phyloP scores from a whole-genome alignment of 2,329 filamentous ascomycete genomes.

The Ophiostoma sp. region DNA sequence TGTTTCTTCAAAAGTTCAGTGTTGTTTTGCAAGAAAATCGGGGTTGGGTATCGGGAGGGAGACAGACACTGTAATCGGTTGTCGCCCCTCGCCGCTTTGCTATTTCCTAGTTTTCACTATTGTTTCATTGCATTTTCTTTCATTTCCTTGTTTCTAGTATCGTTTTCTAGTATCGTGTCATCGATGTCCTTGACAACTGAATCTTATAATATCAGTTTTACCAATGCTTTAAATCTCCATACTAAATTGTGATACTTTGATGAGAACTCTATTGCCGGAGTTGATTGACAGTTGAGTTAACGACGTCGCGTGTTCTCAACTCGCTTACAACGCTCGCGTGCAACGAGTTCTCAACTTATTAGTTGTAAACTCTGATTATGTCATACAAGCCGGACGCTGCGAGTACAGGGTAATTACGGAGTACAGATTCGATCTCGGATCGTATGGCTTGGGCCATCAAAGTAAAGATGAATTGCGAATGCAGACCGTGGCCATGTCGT shows the following conservation, averaged over 20 bases:
- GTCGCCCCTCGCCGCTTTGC: conserved; percentile 12
- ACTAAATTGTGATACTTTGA: no score
- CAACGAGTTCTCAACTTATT: not conserved
- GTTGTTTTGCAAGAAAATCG: conserved; percentile 16
- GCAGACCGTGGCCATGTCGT: no score
- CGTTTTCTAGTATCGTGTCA: not conserved
- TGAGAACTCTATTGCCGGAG: no score
- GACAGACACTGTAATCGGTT: conserved; percentile 8
- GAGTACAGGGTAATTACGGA: no score
- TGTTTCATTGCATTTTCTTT: not conserved
- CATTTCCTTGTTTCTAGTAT: not conserved
- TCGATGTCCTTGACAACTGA: not conserved
- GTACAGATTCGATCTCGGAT: no score
- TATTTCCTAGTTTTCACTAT: not conserved
- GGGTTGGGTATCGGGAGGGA: conserved; percentile 21
- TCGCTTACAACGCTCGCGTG: not conserved
- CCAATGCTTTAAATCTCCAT: not conserved
- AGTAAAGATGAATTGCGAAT: no score
- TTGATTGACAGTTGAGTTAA: not conserved
- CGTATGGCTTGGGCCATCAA: no score
- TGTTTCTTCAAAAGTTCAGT: conserved; percentile 15
- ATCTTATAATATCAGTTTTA: not conserved
- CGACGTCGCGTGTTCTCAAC: not conserved
- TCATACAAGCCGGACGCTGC: not conserved
- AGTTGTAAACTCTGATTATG: not conserved